Base-by-base conservation (phyloP, 2,329 filamentous ascomycete genomes). In the Beauveria asiatica region DNA sequence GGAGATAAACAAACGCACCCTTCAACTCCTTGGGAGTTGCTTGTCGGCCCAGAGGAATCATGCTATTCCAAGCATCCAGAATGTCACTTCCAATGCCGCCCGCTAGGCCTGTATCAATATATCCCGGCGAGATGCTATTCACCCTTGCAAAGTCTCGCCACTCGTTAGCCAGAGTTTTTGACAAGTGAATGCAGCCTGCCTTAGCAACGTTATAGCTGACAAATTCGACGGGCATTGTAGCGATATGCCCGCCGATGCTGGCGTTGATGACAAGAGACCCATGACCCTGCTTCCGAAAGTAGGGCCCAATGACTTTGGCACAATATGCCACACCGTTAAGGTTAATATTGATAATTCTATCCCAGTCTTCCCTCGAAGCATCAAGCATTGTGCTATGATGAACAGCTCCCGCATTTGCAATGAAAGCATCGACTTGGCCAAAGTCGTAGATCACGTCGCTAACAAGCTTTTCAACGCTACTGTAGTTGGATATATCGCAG, bases 1-100 rank as follows among this genome's bases (percentile, higher is more conserved):
- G 83, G 44, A 92, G 79, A 73, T 90, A 92, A 55, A 92, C 78
- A 70, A 88, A 93, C n/a, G 86, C 87, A 7, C 86, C 88, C 76
- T 90, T 90, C 65, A 91, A 76, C 77, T 92, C 88, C 67, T 86
- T 83, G 1, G 83, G 76, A 57, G 83, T 74, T 4, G 86, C 88
- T 67, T 89, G 83, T 66, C 88, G 77, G 42, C 81, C 86, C 81
- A 91, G 84, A 50, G 87, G 87, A 56, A 88, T 90, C 80, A 90
- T 90, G 68, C 82, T 81, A 68, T 81, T 80, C 88, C 88, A 91
- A 63, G 89, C 80, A 58, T 84, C 78, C 77, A 90, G 88, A 11
- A 83, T 88, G 70, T 88, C 83, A 23, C 78, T 64, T 7, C 83
- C 79, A 17, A 86, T 78, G 63, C 88, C 89, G 68, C 81, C 79